These are phyloP conservation scores for Zanthoxylum bungeanum DNA, from an alignment of 345 rosid species.

Conservation along the genomic window DNA sequence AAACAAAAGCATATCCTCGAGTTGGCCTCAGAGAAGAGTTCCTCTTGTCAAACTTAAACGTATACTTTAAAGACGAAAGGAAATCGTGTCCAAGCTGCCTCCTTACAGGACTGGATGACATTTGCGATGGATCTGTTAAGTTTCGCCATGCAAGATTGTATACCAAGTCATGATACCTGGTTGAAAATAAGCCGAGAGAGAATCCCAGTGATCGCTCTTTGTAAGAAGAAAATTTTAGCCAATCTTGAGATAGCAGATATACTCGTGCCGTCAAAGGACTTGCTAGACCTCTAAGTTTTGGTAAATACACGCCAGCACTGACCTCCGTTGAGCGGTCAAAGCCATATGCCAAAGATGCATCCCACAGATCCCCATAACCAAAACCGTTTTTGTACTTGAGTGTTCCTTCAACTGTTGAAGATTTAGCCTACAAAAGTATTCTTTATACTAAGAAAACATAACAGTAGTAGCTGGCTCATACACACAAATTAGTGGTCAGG, in stretches of 20 bases:
- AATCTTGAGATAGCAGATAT: constrained; percentile 79
- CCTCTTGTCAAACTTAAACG: constrained; percentile 68
- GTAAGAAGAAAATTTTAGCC: constrained; percentile 77
- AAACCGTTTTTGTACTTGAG: constrained; percentile 74
- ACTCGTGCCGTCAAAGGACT: constrained; percentile 66
- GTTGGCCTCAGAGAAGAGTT: constrained; percentile 78
- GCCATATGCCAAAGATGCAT: constrained; percentile 50
- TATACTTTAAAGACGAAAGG: constrained; percentile 75
- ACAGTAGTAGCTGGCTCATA: neutral
- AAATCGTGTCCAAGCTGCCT: constrained; percentile 87
- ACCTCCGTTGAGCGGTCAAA: constrained; percentile 54
- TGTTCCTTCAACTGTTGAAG: constrained; percentile 80
- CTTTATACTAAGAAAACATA: constrained; percentile 15
- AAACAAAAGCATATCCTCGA: constrained; percentile 69
- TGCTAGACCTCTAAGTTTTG: constrained; percentile 53
- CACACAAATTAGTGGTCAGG: neutral
- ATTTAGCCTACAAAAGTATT: constrained; percentile 60
- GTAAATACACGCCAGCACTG: constrained; percentile 70
- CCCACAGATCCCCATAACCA: constrained; percentile 89
- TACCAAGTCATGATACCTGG: constrained; percentile 60
- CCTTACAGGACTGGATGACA: constrained; percentile 60
- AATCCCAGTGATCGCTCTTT: constrained; percentile 79
- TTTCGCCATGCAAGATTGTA: constrained; percentile 78
- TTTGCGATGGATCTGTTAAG: constrained; percentile 71
- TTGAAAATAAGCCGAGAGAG: constrained; percentile 74